Evolutionary conservation across 2,329 filamentous ascomycete species (phyloP), one percentile per base, ranked within the genome.

Genomic region (Lizonia empirigonia): DNA sequence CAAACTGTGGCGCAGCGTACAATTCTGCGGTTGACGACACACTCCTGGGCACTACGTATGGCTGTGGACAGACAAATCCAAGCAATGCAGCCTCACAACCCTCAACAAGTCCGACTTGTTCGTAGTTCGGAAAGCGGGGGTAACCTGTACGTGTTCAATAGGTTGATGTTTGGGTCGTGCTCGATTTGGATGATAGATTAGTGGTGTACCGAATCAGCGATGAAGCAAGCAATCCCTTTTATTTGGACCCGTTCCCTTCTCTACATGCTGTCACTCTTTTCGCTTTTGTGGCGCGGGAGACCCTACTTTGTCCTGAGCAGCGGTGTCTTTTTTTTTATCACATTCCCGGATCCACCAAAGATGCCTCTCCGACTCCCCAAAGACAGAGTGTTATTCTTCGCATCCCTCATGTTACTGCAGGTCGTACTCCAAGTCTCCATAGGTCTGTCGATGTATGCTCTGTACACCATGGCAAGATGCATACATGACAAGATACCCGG

Each of bases 1-100:
- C 74, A 0, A 81, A 81, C 45, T 80, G 78, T 29, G 78, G 79
- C 24, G 65, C 67, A 2, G 78, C 77, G 0, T 81, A 65, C 52
- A 68, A 68, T 13, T 64, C 74, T 3, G 78, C 79, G 0, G 60
- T 76, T 2, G 78, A 79, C 33, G 78, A 80, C 39, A 78, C 74
- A 1, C 24, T 72, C 0, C 16, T 74, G 0, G 78, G 78, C 1
- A 32, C 60, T 6, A 45, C 62, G 5, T 53, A 37, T 23, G 68
- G 69, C 0, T 72, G 69, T 48, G 63, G 67, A 12, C 59, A 64
- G 29, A 67, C 61, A 5, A 71, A 72, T 44, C 68, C 69, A 2
- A 59, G 47, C 6, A 69, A 68, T 42, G 24, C 47, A 12, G 66
- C 55, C 1, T 29, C 38, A n/a, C 57, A 47, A 16, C 68, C 69